Base-by-base conservation (phyloP, 176 grass and related monocot species). In the Oryza nivara region DNA sequence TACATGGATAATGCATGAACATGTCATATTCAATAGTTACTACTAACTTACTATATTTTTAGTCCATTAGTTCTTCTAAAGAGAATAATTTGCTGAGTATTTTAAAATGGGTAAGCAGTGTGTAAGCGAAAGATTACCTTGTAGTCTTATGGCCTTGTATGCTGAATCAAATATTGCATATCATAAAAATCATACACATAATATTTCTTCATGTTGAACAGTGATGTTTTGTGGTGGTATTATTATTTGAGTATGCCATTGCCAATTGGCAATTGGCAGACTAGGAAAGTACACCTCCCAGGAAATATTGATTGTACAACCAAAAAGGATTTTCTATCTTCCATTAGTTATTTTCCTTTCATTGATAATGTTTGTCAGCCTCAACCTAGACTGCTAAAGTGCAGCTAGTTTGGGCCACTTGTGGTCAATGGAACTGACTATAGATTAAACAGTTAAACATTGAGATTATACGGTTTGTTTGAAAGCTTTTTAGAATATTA, bases 61-160 rank as follows among this genome's bases (percentile, higher is more conserved):
- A 13, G 38, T 36, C 54, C 11, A 51, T 3, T 3, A 36, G 52
- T 83, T 7, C 25, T 48, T 83, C 17, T 44, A 14, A 48, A 74
- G 56, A 16, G 56, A 65, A 65, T 17, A 49, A 17, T 81, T 58
- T 81, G 7, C 67, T 73, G 40, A 82, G 35, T 68, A 20, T 38
- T 54, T 47, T 54, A 7, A 80, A 54, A 14, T 46, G 36, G 4
- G 16, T 56, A 56, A 56, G 51, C 51, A 56, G 51, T 54, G 51
- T 54, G 51, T 54, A 54, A 19, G 51, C 3, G 16, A 17, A 56
- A 56, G 51, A 56, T 11, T 67, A 73, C 74, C 23, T 79, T 44
- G 73, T 45, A 64, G 23, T 83, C 30, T 43, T 74, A 20, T 65
- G 54, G 30, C 15, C 66, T 82, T 82, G 40, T 72, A 83, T 73